Base-by-base conservation (phyloP, 495 filamentous ascomycete species). In the Pyrenopolyporus hunteri region DNA sequence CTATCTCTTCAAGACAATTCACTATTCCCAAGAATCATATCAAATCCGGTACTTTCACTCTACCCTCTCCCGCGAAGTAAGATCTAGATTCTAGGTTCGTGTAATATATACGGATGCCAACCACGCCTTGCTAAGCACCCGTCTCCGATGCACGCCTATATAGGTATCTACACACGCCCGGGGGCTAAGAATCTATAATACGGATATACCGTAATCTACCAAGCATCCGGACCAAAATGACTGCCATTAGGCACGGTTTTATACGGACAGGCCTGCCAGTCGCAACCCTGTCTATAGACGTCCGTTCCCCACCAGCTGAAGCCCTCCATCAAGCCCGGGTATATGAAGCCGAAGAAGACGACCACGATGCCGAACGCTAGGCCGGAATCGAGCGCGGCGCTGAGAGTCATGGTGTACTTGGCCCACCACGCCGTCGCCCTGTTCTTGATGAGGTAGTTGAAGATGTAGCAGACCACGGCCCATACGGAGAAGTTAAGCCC, bases 351-450 rank as follows among this genome's bases (percentile, higher is more conserved):
- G 68, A 96, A 94, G 71, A 96, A 94, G 5, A 94, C 84, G 1
- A 93, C 80, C 4, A 94, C 84, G 1, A 93, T 83, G 0, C 86
- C 87, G 64, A 91, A 87, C 2, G 91, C 91, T 11, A 93, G 68
- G 1, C 89, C 89, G 1, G 90, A 92, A 49, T 95, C 91, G 31
- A 96, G 77, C 8, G 89, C 91, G 1, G 91, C 91, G 29, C 83
- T 87, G 23, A 95, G 76, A 0, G 89, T 93, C 88, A 93, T 93
- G 13, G 88, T 93, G 71, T 96, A 96, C 71, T 95, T 93, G 1
- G 83, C 84, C 90, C 89, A 93, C 91, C 91, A 95, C 4, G 79
- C 84, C 1, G 68, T 73, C 10, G 82, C 85, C n/a, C 85, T 78
- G 4, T 79, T 82, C 63, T 85, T 81, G 52, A 96, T 84, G 33